Base-by-base conservation (phyloP, 805 yeast genomes). In the Lipomyces anomalus region DNA sequence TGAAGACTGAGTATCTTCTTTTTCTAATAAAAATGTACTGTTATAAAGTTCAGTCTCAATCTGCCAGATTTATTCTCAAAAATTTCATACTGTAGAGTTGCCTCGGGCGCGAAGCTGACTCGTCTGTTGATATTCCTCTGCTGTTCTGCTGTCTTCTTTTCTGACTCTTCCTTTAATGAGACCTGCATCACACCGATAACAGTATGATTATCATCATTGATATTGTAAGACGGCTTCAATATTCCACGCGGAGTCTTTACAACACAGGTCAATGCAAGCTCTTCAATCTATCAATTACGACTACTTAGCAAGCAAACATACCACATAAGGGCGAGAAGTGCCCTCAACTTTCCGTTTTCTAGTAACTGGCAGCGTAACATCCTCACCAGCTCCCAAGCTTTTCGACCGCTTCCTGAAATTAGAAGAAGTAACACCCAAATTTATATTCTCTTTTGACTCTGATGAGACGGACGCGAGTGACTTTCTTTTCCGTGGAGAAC, bases 41-140 rank as follows among this genome's bases (percentile, higher is more conserved):
- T n/a, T n/a, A n/a, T n/a, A n/a, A n/a, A n/a, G n/a, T n/a, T n/a
- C n/a, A n/a, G n/a, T n/a, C n/a, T n/a, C n/a, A n/a, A n/a, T n/a
- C n/a, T n/a, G n/a, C n/a, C n/a, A n/a, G n/a, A n/a, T n/a, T n/a
- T n/a, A n/a, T n/a, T n/a, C n/a, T n/a, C n/a, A n/a, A n/a, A n/a
- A n/a, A n/a, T 36, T 9, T 36, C 9, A 22, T 16, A 51, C 54
- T 51, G 56, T 20, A 46, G 24, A 2, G 56, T 52, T n/a, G 55
- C 49, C 21, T 52, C 56, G 17, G 55, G 47, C 1, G 89, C 89
- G 68, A 84, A 84, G 3, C 87, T 79, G 4, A 84, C 90, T 22
- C 90, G 64, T 46, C 90, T 64, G 30, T 65, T 63, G 29, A 62
- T 52, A 11, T 35, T 44, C 9, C 23, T 44, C 30, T 38, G 39